A percentile compares a stretch with the other conserved stretches of the same genome.
phyloP scores from a whole-genome alignment of 352 stramenopile species.

The Phytopythium oedochilum region DNA sequence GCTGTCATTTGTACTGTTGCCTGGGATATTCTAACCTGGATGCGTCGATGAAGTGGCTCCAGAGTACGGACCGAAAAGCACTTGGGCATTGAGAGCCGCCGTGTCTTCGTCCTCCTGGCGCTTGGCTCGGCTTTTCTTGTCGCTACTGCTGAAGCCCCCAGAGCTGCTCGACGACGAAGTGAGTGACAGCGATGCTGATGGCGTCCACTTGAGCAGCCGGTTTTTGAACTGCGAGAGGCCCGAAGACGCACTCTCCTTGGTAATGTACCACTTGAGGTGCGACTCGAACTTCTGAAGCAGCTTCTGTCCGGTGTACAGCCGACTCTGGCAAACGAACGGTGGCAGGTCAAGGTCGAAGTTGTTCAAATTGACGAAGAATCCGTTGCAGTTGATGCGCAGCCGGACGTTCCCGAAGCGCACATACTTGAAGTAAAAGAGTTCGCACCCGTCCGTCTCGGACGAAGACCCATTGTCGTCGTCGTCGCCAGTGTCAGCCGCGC shows the following conservation, averaged over 20 bases:
- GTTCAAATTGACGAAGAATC: conserved; percentile 83
- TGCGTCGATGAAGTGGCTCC: conserved; percentile 19
- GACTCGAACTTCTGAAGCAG: conserved; percentile 81
- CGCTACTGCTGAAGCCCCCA: conserved; percentile 8
- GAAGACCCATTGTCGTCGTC: conserved; percentile 50
- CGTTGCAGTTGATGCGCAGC: conserved; percentile 78
- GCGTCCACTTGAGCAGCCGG: conserved; percentile 79
- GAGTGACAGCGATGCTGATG: conserved; percentile 18
- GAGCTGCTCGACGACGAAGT: neutral
- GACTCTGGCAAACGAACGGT: conserved; percentile 75
- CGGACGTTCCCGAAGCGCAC: conserved; percentile 76
- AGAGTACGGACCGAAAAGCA: conserved; percentile 78
- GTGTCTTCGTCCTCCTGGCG: conserved; percentile 54
- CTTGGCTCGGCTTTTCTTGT: conserved; percentile 65
- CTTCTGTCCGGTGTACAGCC: conserved; percentile 79
- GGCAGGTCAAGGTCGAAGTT: conserved; percentile 76
- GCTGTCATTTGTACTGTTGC: too few species aligned
- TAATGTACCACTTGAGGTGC: conserved; percentile 79
- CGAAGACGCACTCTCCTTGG: conserved; percentile 76
- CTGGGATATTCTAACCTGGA: neutral
- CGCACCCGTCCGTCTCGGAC: conserved; percentile 34
- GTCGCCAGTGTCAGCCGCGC: neutral
- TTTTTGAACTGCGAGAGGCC: conserved; percentile 85
- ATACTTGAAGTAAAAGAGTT: conserved; percentile 88
- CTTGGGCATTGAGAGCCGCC: conserved; percentile 53